These are phyloP conservation scores for Stemphylium vesicarium DNA, from an alignment of 2,329 filamentous ascomycete genomes.

Conservation along the genomic window DNA sequence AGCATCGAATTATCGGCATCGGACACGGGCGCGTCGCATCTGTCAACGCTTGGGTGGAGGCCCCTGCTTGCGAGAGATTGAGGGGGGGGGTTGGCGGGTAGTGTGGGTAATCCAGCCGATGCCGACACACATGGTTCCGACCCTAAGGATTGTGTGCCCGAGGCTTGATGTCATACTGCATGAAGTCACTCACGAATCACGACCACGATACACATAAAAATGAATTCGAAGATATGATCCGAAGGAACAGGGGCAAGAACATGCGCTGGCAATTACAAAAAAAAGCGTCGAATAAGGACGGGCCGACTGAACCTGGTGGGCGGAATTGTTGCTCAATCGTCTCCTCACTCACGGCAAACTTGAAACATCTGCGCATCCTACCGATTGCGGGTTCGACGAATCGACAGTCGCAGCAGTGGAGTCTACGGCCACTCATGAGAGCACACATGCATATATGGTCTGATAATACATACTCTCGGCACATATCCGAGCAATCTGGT, in stretches of 20 bases:
- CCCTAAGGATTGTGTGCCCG: conserved; percentile 8
- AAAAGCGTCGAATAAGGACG: conserved; percentile 15
- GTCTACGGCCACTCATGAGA: background rate
- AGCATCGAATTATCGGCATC: background rate
- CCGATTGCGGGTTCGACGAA: conserved; percentile 4
- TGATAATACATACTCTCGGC: conserved; percentile 9
- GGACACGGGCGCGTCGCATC: conserved; percentile 1
- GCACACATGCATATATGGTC: conserved; percentile 14
- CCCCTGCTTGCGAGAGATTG: conserved; percentile 25
- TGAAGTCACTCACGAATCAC: conserved; percentile 23
- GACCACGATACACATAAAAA: conserved; percentile 13
- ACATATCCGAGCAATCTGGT: conserved; percentile 3
- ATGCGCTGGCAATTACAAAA: conserved; percentile 26
- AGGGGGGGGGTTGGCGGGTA: conserved; percentile 26
- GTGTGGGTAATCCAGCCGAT: conserved; percentile 22
- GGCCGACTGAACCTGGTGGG: conserved; percentile 6
- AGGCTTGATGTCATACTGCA: conserved; percentile 32
- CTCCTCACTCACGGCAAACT: conserved; percentile 14
- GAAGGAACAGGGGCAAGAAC: conserved; percentile 10
- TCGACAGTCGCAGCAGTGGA: background rate
- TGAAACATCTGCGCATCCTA: conserved; percentile 21
- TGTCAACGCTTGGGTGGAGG: conserved; percentile 13
- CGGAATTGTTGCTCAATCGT: conserved; percentile 5
- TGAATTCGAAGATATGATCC: conserved; percentile 5
- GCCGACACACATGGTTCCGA: conserved; percentile 13